Evolutionary conservation across 441 rosid genomes (phyloP).

Genomic region (Populus hybrid): DNA sequence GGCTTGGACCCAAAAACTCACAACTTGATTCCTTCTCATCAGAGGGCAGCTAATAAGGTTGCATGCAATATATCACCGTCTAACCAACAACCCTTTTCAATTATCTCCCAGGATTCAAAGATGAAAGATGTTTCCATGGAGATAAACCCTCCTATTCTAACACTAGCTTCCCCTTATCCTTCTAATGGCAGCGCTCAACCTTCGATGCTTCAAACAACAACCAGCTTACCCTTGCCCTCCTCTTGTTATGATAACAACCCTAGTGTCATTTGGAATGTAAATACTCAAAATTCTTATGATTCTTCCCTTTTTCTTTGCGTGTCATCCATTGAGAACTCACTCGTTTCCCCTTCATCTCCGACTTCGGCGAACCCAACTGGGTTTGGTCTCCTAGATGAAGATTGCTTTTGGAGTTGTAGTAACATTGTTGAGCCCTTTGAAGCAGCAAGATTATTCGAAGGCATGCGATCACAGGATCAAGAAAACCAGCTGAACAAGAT

Average conservation of each 20-base stretch:
- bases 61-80: constrained; percentile 21
- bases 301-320: constrained; percentile 15
- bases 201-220: constrained; percentile 15
- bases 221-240: constrained; percentile 7
- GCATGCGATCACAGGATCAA: constrained; percentile 7
- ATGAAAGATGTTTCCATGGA: constrained; percentile 13
- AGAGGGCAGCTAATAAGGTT: constrained; percentile 31
- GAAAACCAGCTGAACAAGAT: constrained; percentile 9
- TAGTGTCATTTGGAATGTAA: constrained; percentile 16
- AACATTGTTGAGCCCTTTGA: constrained; percentile 11
- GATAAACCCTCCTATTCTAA: constrained; percentile 24
- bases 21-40: constrained; percentile 52
- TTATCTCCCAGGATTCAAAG: constrained; percentile 15
- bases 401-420: constrained; percentile 27
- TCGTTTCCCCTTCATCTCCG: constrained; percentile 20
- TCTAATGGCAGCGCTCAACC: constrained; percentile 16
- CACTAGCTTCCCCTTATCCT: constrained; percentile 25
- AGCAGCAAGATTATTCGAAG: constrained; percentile 19
- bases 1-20: constrained; percentile 70
- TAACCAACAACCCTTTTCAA: constrained; percentile 21
- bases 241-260: constrained; percentile 39
- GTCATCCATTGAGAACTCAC: constrained; percentile 16
- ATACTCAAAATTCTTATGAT: constrained; percentile 24
- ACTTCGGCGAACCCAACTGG: constrained; percentile 22
- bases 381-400: constrained; percentile 32